These are phyloP conservation scores for Borovskyia barvae DNA, from an alignment of 208 protist species.

Conservation along the genomic window DNA sequence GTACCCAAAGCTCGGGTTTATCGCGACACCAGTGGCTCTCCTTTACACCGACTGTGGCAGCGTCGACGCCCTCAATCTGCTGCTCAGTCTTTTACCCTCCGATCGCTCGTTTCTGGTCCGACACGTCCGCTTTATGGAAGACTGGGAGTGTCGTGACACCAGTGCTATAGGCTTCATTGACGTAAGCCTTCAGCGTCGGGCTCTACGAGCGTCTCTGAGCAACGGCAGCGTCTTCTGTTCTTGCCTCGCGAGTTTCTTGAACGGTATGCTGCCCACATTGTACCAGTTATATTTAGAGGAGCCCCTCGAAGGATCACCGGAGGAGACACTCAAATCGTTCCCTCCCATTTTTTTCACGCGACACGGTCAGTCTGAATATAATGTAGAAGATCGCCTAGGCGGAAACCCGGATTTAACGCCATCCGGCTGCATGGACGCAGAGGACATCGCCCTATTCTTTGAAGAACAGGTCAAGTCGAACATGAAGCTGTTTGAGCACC, in stretches of 20 bases:
- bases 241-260: slow-evolving; percentile 55
- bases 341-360: slow-evolving; percentile 77
- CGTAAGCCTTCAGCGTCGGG: slow-evolving; percentile 45
- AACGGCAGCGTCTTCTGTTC: slow-evolving; percentile 68
- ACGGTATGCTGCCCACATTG: slow-evolving; percentile 44
- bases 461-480: slow-evolving; percentile 47
- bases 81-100: slow-evolving; percentile 32
- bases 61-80: slow-evolving; percentile 22
- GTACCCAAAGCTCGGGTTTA: slow-evolving; percentile 46
- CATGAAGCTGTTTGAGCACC: slow-evolving; percentile 32
- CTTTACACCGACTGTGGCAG: slow-evolving; percentile 57
- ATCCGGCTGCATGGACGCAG: slow-evolving; percentile 48
- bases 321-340: slow-evolving; percentile 52
- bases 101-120: slow-evolving; percentile 44
- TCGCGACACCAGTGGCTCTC: slow-evolving; percentile 49
- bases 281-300: slow-evolving; percentile 52
- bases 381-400: slow-evolving; percentile 79
- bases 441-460: slow-evolving; percentile 63
- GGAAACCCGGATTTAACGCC: slow-evolving; percentile 73
- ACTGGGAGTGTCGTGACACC: slow-evolving; percentile 29
- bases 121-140: slow-evolving; percentile 61
- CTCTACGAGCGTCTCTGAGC: slow-evolving; percentile 42
- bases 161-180: slow-evolving; percentile 35
- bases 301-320: slow-evolving; percentile 31
- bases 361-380: slow-evolving; percentile 84